Percentiles rank a stretch among this genome's conserved stretches.
These are phyloP conservation scores for Aegilops bicornis DNA, from an alignment of 176 grass and related monocot genomes.

Conservation along the genomic window DNA sequence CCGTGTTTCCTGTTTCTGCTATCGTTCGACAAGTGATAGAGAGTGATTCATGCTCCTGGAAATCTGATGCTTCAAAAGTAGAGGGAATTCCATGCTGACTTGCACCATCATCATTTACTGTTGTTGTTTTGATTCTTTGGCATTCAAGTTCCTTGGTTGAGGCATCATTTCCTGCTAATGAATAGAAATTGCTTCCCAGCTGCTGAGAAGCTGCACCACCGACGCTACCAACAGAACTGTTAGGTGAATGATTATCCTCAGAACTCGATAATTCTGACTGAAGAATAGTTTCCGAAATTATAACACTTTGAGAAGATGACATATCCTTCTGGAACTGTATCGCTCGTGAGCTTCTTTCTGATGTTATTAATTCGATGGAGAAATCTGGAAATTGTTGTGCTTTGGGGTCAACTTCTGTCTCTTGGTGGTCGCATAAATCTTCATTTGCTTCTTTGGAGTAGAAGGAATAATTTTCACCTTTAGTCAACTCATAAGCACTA, in stretches of 20 bases:
- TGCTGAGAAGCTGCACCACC: conserved; percentile 25
- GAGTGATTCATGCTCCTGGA: conserved; percentile 28
- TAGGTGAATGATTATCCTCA: conserved; percentile 21
- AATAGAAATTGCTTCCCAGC: conserved; percentile 20
- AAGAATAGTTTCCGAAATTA: conserved; percentile 26
- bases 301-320: conserved; percentile 35
- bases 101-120: conserved; percentile 18
- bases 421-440: conserved; percentile 23
- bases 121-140: conserved; percentile 23
- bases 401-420: conserved; percentile 38
- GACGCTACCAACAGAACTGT: conserved; percentile 4
- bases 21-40: conserved; percentile 25
- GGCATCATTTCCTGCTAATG: conserved; percentile 32
- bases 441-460: conserved; percentile 21
- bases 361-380: conserved; percentile 22
- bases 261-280: conserved; percentile 34
- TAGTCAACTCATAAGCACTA: conserved; percentile 27
- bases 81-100: conserved; percentile 16
- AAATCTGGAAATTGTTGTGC: conserved; percentile 20
- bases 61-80: conserved; percentile 36
- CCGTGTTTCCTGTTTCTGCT: conserved; percentile 13
- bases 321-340: conserved; percentile 41
- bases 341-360: conserved; percentile 7
- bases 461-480: conserved; percentile 14
- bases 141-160: conserved; percentile 28